These are phyloP conservation scores for Penicillium sp. DNA, from an alignment of 2,329 filamentous ascomycete species.

Conservation along the genomic window DNA sequence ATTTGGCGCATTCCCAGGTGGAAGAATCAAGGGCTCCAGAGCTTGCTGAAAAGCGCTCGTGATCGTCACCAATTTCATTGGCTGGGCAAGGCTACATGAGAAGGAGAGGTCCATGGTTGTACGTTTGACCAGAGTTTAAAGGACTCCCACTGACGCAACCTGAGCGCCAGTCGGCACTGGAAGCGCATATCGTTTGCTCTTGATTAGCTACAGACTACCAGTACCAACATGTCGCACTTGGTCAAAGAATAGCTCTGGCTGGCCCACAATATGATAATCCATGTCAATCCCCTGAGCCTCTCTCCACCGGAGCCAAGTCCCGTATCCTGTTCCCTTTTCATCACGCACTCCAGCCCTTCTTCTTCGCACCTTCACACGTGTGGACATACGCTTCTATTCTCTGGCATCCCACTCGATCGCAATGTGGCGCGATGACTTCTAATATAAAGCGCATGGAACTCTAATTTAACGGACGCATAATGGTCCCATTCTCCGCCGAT, in stretches of 20 bases:
- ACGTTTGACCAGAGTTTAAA: constrained; percentile 11
- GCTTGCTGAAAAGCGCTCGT: constrained; percentile 1
- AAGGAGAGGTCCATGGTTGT: constrained; percentile 19
- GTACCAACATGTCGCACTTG: background rate
- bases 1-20: constrained; percentile 10
- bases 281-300: constrained; percentile 24
- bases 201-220: constrained; percentile 12
- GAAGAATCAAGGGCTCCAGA: constrained; percentile 9
- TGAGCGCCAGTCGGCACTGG: constrained; percentile 11
- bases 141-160: constrained; percentile 23
- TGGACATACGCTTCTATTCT: constrained; percentile 1
- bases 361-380: constrained; percentile 5
- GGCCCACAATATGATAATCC: constrained; percentile 3
- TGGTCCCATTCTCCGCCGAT: constrained; percentile 33
- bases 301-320: constrained; percentile 13
- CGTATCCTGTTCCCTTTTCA: constrained; percentile 6
- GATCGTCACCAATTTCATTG: constrained; percentile 10
- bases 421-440: constrained; percentile 17
- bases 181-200: constrained; percentile 11
- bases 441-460: background rate
- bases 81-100: background rate
- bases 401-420: constrained; percentile 4
- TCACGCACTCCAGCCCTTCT: background rate
- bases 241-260: background rate
- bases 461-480: constrained; percentile 21